Conservation (phyloP, 2,329 filamentous ascomycete genomes). For the Beauveria australis region DNA sequence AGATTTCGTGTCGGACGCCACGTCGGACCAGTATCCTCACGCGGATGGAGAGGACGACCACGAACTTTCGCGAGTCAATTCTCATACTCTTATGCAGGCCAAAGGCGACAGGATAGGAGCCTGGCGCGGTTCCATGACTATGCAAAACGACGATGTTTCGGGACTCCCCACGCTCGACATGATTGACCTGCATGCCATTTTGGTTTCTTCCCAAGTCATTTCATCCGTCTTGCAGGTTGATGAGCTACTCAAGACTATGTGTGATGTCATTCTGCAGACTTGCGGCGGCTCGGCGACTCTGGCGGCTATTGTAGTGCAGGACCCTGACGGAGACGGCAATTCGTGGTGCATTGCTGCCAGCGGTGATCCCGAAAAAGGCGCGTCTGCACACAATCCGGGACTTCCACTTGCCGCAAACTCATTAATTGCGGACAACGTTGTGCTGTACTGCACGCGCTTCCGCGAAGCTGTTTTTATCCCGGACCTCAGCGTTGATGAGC, state of each 20-base stretch:
- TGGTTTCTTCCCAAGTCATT: conserved; percentile 71
- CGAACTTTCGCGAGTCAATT: conserved; percentile 32
- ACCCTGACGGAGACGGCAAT: conserved; percentile 37
- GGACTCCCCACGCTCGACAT: conserved; percentile 71
- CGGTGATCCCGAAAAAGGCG: conserved; percentile 61
- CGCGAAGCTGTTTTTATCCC: conserved; percentile 66
- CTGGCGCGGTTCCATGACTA: conserved; percentile 53
- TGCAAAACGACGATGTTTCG: conserved; percentile 46
- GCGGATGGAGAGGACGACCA: conserved; percentile 37
- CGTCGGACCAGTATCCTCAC: conserved; percentile 42
- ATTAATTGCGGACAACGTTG: conserved; percentile 66
- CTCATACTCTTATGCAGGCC: conserved; percentile 38
- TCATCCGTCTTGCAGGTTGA: conserved; percentile 72
- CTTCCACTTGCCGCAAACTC: conserved; percentile 58
- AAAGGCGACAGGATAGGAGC: conserved; percentile 52
- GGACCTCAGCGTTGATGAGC: conserved; percentile 65
- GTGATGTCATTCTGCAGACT: conserved; percentile 70
- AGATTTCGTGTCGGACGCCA: conserved; percentile 53
- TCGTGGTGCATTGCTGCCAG: conserved; percentile 66
- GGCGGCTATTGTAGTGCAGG: conserved; percentile 66
- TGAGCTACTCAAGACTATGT: conserved; percentile 70
- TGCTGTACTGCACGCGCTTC: conserved; percentile 70
- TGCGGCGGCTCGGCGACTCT: conserved; percentile 63
- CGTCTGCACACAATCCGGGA: conserved; percentile 57
- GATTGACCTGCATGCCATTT: conserved; percentile 71